Percentiles rank a stretch among this genome's conserved stretches.
phyloP scores from a whole-genome alignment of 176 grass and related monocot genomes.

The Cenchrus americanus region DNA sequence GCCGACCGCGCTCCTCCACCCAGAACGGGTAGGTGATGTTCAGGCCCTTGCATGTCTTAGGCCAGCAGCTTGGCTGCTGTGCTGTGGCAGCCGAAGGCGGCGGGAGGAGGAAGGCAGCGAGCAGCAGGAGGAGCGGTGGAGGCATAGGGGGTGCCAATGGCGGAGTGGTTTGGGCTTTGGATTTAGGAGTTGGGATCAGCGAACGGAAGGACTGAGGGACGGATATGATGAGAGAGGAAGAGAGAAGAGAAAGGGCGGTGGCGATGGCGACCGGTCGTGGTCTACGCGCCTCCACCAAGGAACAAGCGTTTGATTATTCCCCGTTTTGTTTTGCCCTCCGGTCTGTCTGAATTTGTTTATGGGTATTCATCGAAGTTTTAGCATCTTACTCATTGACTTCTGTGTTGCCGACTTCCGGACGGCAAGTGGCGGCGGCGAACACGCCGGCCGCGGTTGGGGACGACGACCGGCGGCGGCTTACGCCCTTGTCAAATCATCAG shows the following conservation, averaged over 20 bases:
- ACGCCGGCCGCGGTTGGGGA: no score
- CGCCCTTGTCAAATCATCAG: no score
- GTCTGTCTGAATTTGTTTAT: no score
- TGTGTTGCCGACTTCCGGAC: no score
- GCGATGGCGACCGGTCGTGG: background rate
- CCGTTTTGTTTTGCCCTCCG: no score
- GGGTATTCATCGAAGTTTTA: no score
- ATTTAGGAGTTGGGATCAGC: no score
- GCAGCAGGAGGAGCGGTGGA: background rate
- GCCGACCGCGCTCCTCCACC: conserved; percentile 23
- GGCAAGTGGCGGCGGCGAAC: no score
- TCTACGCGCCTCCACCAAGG: background rate
- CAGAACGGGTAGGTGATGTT: conserved; percentile 46
- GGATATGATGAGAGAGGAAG: background rate
- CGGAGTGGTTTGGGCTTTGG: background rate
- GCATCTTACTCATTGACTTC: no score
- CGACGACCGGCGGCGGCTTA: no score
- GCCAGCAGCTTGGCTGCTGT: background rate
- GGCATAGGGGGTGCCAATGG: background rate
- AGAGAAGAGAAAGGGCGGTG: background rate
- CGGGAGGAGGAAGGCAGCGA: background rate
- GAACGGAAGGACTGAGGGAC: background rate
- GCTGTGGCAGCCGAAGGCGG: background rate
- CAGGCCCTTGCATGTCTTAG: background rate
- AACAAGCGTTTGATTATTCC: background rate